A percentile compares a stretch with the other conserved stretches of the same genome.
Conservation (phyloP, 208 protist species). For the Trypanosoma congolense region DNA sequence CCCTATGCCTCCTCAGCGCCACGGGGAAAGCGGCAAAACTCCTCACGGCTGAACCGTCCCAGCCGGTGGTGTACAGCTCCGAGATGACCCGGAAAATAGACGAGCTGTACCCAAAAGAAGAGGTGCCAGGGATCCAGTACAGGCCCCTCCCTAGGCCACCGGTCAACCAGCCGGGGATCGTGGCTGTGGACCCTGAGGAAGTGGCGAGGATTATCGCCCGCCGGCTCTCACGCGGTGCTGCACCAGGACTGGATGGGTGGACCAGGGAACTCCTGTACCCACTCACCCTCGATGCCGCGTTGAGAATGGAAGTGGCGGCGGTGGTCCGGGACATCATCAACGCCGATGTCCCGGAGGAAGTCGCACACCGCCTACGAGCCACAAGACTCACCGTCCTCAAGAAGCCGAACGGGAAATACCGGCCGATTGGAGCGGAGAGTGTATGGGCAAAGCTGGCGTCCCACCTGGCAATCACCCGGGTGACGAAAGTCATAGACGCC, state of each 20-base stretch:
- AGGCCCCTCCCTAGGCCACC: no score
- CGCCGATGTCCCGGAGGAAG: constrained; percentile 10
- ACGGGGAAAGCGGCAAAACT: constrained; percentile 16
- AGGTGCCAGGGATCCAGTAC: not conserved
- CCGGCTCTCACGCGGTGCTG: constrained; percentile 11
- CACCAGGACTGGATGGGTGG: constrained; percentile 27
- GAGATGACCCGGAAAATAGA: not conserved
- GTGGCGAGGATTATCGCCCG: constrained; percentile 6
- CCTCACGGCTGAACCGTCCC: constrained; percentile 6
- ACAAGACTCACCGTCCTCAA: constrained; percentile 18
- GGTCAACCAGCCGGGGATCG: not conserved
- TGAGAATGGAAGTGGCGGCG: constrained; percentile 15
- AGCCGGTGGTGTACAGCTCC: not conserved
- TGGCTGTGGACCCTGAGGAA: constrained; percentile 4
- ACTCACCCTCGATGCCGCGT: constrained; percentile 8
- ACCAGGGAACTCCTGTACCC: constrained; percentile 22
- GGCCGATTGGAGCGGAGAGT: constrained; percentile 31
- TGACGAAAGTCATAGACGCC: not conserved
- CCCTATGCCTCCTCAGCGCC: constrained; percentile 10
- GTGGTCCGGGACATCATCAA: constrained; percentile 21
- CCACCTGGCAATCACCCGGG: constrained; percentile 17
- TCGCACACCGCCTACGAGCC: constrained; percentile 19
- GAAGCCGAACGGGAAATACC: constrained; percentile 21
- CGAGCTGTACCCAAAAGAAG: constrained; percentile 15
- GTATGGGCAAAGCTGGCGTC: constrained; percentile 22